Evolutionary conservation across 164 flowering plant species (phyloP), one percentile per base, ranked within the genome.

Genomic region (Stephania cephalantha): DNA sequence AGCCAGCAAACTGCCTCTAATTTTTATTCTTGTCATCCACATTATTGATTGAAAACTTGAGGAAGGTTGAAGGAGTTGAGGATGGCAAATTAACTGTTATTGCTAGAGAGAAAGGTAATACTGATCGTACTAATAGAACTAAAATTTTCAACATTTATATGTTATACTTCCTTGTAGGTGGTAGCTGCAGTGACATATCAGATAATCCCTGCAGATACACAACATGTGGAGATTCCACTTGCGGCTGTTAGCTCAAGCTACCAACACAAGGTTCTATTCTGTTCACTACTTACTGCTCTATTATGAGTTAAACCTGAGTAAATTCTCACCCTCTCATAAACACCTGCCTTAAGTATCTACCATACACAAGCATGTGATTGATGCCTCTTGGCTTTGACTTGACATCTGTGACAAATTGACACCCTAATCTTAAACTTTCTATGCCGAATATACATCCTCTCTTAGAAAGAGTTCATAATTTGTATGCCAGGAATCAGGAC

Each of bases 171-270:
- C 53, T 4, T 79, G 30, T 82, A 94, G 98, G 92, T 90, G 77
- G 75, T 92, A 75, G 94, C 94, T 65, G 96, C 97, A 75, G 78
- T 88, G 46, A 90, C 92, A 66, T 92, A 84, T 78, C 98, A 94
- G 83, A 88, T 92, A 69, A 81, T 92, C 30, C 93, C 94, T 65
- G 87, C 88, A 71, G 98, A 94, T 71, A 88, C 88, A n/a, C 93
- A 87, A 25, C 85, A 82, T 91, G 97, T 96, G 65, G 98, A 94
- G 84, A 83, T 92, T 78, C 98, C 97, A 70, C 85, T 94, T 74
- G 87, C 92, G 81, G 95, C 92, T 77, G 93, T 94, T 73, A 82
- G 82, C 74, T 84, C 88, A 79, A 72, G 35, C 72, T 77, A 86
- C 80, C 97, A 89, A 75, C 82, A 70, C 66, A 87, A 91, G 98